Base-by-base conservation (phyloP, 345 rosid genomes). In the Corchorus capsularis region DNA sequence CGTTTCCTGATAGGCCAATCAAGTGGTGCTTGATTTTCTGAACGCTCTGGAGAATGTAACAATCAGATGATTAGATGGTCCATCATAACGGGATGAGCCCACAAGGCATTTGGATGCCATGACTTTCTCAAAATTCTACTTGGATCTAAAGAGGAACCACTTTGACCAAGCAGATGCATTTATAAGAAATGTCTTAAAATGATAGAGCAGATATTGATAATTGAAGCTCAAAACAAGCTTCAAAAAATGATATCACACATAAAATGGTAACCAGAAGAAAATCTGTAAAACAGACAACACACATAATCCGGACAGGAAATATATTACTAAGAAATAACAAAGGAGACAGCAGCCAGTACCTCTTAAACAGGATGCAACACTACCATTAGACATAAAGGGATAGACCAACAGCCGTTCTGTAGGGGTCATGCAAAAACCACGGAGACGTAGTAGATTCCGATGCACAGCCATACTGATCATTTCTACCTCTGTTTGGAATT, bases 401-500 rank as follows among this genome's bases (percentile, higher is more conserved):
- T 94, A 94, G 63, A 94, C 95, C 66, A 94, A 92, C 77, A 94
- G 79, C 73, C 98, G 87, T 78, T 94, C 98, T 4, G 98, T 94
- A 14, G 95, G 95, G 7, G 97, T 91, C 95, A 94, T 93, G 87
- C 97, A 94, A 88, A 94, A 94, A 52, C 98, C 97, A 71, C 86
- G 92, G 49, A 91, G 87, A 46, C 94, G 90, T 79, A 94, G 93
- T 79, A 94, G 81, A 80, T 94, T 93, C 72, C 94, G 86, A 77
- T 94, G 97, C 72, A 91, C 97, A 20, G 98, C 98, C 98, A 93
- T 87, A 81, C 98, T 94, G 54, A 94, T 93, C 86, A 94, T 86
- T 85, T 94, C 97, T 41, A 94, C 94, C 83, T 94, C 97, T 2
- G 97, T 94, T 77, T 94, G 98, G 82, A 94, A 94, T 83, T 94